Evolutionary conservation across 306 rosid species (phyloP).

Genomic region (peach (Prunus persica)): Prunus_persica_NCBIv2 NC_034009.1:27849001-27849500

Average conservation of each 20-base stretch:
- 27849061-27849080: slow-evolving; percentile 20
- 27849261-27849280: not conserved
- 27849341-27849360: not conserved
- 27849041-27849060: slow-evolving; percentile 7
- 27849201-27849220: slow-evolving; percentile 10
- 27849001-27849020: slow-evolving; percentile 46
- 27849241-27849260: slow-evolving; percentile 13
- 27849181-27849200: slow-evolving; percentile 27
- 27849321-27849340: not conserved
- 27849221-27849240: slow-evolving; percentile 40
- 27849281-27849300: not conserved
- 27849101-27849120: slow-evolving; percentile 9
- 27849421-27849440: not conserved
- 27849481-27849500: not conserved
- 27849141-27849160: not conserved
- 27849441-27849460: not conserved
- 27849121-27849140: not conserved
- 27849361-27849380: not conserved
- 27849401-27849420: not conserved
- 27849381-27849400: not conserved
- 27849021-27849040: slow-evolving; percentile 26
- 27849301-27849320: not conserved
- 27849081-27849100: not conserved
- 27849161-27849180: slow-evolving; percentile 59
- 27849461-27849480: not conserved